These are phyloP conservation scores for Trametes coccinea DNA, from an alignment of 768 basidiomycete species.

Conservation along the genomic window DNA sequence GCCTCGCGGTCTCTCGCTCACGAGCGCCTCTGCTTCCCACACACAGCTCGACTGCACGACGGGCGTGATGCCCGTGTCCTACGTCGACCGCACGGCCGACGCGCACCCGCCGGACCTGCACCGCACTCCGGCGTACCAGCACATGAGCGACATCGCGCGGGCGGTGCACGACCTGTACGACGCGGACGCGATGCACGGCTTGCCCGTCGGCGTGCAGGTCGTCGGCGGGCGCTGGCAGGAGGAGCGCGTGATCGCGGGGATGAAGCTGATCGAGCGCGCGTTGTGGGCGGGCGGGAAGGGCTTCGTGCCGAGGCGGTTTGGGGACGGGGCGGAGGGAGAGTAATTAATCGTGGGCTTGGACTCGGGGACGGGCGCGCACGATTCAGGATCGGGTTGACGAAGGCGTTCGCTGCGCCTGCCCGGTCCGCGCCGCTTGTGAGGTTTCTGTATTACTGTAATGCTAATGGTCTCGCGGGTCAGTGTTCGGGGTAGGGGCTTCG, in stretches of 20 bases:
- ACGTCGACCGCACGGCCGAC: constrained; percentile 39
- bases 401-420: no score
- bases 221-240: constrained; percentile 46
- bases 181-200: constrained; percentile 42
- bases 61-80: constrained; percentile 47
- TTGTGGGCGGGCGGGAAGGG: constrained; percentile 17
- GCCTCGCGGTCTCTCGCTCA: no score
- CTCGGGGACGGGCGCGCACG: no score
- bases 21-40: background rate
- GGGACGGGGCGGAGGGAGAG: background rate
- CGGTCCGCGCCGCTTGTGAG: no score
- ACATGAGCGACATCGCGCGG: constrained; percentile 41
- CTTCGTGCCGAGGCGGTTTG: constrained; percentile 15
- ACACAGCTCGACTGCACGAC: constrained; percentile 46
- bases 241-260: constrained; percentile 49
- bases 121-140: constrained; percentile 23
- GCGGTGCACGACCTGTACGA: constrained; percentile 45
- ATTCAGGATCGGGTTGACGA: no score
- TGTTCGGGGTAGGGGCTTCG: no score
- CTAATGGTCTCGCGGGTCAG: no score
- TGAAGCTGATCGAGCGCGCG: constrained; percentile 40
- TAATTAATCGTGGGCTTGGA: no score
- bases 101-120: constrained; percentile 27
- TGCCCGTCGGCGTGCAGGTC: constrained; percentile 47
- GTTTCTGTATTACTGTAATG: no score